These are phyloP conservation scores for Chenopodium berlandieri DNA, from an alignment of 148 eudicot genomes.

Conservation along the genomic window DNA sequence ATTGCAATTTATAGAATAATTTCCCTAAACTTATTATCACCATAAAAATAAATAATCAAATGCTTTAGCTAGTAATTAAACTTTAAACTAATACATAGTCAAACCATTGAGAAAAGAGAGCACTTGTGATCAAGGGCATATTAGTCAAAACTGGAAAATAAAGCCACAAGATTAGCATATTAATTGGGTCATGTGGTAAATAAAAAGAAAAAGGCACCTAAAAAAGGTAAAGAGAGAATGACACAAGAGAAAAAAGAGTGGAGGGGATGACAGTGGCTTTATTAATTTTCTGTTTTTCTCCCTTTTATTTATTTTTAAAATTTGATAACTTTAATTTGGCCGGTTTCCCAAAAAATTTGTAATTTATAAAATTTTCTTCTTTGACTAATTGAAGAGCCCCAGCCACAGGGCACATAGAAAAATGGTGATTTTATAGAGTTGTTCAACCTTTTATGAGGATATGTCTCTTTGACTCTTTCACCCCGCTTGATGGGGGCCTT, in stretches of 20 bases:
- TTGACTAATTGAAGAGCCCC: constrained; percentile 32
- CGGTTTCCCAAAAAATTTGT: constrained; percentile 21
- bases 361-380: constrained; percentile 12
- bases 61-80: no score
- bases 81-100: no score
- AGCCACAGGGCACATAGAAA: constrained; percentile 17
- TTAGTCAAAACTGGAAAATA: constrained; percentile 6
- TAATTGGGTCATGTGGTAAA: constrained; percentile 15
- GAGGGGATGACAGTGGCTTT: constrained; percentile 15
- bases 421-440: background rate
- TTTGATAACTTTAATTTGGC: constrained; percentile 20
- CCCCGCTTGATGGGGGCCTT: background rate
- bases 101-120: no score
- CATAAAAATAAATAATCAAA: no score
- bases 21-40: no score
- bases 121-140: constrained; percentile 7
- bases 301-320: background rate
- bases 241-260: constrained; percentile 20
- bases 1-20: no score
- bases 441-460: constrained; percentile 12
- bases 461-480: constrained; percentile 19
- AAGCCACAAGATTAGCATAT: background rate
- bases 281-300: background rate
- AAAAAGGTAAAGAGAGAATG: constrained; percentile 29
- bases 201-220: constrained; percentile 21